These are phyloP conservation scores for Betula pendula DNA, from an alignment of 306 rosid species.

Conservation along the genomic window DNA sequence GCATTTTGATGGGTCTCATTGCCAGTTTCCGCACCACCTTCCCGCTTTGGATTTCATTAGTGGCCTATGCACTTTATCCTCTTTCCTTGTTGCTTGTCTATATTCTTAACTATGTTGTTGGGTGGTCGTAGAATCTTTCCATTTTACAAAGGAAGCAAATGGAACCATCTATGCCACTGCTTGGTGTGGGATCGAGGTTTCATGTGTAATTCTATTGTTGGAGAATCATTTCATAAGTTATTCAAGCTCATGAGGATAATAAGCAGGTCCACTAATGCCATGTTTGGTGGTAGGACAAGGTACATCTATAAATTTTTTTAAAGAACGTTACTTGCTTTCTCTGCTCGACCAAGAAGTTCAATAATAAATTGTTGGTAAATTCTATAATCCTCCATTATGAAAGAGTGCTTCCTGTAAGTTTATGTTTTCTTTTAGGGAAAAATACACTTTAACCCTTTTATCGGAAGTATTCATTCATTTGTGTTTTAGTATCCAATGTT, in stretches of 20 bases:
- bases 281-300: not conserved
- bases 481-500: no score
- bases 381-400: not conserved
- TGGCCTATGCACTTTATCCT: constrained; percentile 32
- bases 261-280: not conserved
- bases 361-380: not conserved
- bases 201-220: not conserved
- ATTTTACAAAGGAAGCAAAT: not conserved
- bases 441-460: no score
- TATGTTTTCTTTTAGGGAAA: not conserved
- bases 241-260: not conserved
- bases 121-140: constrained; percentile 29
- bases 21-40: constrained; percentile 37
- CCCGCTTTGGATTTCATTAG: constrained; percentile 29
- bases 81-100: constrained; percentile 35
- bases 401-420: not conserved
- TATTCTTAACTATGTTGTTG: constrained; percentile 26
- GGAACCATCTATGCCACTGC: not conserved
- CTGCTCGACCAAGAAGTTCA: not conserved
- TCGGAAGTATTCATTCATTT: no score
- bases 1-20: constrained; percentile 31
- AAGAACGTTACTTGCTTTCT: not conserved
- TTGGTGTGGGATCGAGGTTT: not conserved
- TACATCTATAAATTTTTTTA: not conserved
- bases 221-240: not conserved